phyloP scores from a whole-genome alignment of 495 filamentous ascomycete species.

The Pyronema omphalodes region DNA sequence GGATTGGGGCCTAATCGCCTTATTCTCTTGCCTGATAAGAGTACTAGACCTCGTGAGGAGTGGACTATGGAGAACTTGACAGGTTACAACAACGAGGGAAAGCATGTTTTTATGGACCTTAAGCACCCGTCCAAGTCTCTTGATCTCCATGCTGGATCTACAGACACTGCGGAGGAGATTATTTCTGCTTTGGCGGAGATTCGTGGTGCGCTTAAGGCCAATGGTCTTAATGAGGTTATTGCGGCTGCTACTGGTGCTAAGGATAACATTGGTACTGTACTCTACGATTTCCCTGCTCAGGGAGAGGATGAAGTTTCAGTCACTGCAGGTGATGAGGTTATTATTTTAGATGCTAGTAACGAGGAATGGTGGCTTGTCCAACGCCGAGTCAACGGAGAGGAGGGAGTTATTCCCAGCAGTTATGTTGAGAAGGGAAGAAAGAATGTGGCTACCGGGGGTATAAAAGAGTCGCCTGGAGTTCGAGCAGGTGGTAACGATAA shows the following conservation, averaged over 20 bases:
- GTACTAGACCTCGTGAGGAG: constrained; percentile 54
- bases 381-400: constrained; percentile 70
- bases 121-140: constrained; percentile 78
- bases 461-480: constrained; percentile 17
- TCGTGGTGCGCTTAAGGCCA: constrained; percentile 61
- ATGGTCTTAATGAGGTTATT: constrained; percentile 72
- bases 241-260: constrained; percentile 53
- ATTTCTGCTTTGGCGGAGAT: constrained; percentile 74
- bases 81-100: constrained; percentile 92
- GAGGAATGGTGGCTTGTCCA: constrained; percentile 98
- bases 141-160: constrained; percentile 93
- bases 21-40: constrained; percentile 70
- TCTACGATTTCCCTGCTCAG: constrained; percentile 94
- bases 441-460: constrained; percentile 9
- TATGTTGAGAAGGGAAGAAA: constrained; percentile 52
- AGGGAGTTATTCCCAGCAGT: constrained; percentile 95
- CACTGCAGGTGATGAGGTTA: constrained; percentile 70
- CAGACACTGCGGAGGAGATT: constrained; percentile 91
- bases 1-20: constrained; percentile 55
- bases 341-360: constrained; percentile 73
- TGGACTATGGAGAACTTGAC: constrained; percentile 88
- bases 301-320: constrained; percentile 95
- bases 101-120: constrained; percentile 91
- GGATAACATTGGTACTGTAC: constrained; percentile 47
- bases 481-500: neutral